Evolutionary conservation across 164 flowering plant species (phyloP).

Genomic region (Euptelea pleiosperma): DNA sequence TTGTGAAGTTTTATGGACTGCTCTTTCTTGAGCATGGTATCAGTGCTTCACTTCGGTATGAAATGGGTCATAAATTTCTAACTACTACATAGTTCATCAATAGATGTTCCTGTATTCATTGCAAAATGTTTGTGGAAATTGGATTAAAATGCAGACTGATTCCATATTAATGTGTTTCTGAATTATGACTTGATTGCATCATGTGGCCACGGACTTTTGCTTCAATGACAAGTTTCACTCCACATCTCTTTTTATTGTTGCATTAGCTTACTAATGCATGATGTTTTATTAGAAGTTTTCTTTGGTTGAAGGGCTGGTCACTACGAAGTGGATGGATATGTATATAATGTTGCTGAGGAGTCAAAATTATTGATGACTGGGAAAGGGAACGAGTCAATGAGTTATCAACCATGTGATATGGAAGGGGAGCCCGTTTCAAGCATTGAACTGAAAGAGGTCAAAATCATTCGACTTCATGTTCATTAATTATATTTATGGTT

Average conservation of each 20-base stretch:
- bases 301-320: slow-evolving; percentile 63
- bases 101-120: too few species aligned
- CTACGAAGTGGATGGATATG: slow-evolving; percentile 88
- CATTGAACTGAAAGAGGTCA: slow-evolving; percentile 78
- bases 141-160: too few species aligned
- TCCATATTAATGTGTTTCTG: background rate
- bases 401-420: slow-evolving; percentile 75
- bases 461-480: background rate
- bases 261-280: too few species aligned
- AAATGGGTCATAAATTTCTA: too few species aligned
- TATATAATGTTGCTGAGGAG: slow-evolving; percentile 70
- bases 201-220: background rate
- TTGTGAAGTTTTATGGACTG: too few species aligned
- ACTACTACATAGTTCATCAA: too few species aligned
- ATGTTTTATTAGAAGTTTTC: background rate
- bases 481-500: background rate
- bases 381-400: slow-evolving; percentile 80
- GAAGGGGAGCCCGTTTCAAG: slow-evolving; percentile 84
- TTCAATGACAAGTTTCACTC: background rate
- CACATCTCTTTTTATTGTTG: background rate
- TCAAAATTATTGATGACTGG: slow-evolving; percentile 88
- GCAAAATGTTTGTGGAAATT: too few species aligned
- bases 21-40: too few species aligned
- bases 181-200: background rate
- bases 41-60: too few species aligned